Conservation (phyloP, 345 rosid species). For the Linum usitatissimum region DNA sequence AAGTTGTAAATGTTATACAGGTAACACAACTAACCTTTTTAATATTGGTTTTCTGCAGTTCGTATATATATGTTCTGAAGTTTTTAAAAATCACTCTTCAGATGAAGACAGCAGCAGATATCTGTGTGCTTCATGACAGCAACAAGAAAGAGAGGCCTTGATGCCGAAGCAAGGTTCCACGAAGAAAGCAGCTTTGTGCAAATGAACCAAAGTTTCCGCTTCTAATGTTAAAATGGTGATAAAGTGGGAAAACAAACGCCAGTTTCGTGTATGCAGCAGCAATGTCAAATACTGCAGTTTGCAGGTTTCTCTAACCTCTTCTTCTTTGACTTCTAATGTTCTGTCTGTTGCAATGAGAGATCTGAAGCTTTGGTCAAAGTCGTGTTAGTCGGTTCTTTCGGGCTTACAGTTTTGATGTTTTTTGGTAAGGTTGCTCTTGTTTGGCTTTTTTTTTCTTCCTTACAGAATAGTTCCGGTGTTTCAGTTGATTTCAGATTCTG, state of each 20-base stretch:
- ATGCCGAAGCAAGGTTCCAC: background rate
- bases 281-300: background rate
- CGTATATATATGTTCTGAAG: background rate
- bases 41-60: background rate
- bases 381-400: background rate
- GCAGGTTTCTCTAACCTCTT: background rate
- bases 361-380: background rate
- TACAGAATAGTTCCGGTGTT: background rate
- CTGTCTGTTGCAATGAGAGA: background rate
- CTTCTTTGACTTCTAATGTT: background rate
- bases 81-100: slow-evolving; percentile 20
- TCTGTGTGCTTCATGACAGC: slow-evolving; percentile 66
- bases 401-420: background rate
- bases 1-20: slow-evolving; percentile 72
- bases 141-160: slow-evolving; percentile 37
- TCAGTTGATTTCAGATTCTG: background rate
- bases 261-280: background rate
- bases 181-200: background rate
- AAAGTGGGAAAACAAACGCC: background rate
- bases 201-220: background rate
- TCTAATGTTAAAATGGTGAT: background rate
- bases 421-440: background rate
- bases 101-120: slow-evolving; percentile 96
- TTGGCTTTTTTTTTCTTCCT: background rate
- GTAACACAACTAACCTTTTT: slow-evolving; percentile 22